Conservation (phyloP, 1,284 basidiomycete species). For the Rhizopogon hawkerae region DNA sequence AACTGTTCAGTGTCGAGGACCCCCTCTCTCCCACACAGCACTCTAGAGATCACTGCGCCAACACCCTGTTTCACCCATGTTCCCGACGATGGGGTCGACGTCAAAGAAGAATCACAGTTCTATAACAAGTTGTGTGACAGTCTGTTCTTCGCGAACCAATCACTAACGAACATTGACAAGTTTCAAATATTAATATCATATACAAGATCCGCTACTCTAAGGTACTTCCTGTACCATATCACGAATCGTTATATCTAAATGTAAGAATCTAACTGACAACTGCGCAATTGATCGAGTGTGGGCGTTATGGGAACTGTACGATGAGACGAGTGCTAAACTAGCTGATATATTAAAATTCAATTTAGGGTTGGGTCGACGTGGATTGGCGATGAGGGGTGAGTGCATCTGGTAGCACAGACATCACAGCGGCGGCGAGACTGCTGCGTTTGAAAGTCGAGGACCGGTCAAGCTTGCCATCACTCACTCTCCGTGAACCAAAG, state of each 20-base stretch:
- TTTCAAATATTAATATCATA: too few relatives aligned
- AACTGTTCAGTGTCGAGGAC: too few relatives aligned
- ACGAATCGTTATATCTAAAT: slow-evolving; percentile 15
- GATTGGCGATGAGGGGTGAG: slow-evolving; percentile 37
- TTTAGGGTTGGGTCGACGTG: slow-evolving; percentile 16
- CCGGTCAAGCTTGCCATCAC: slow-evolving; percentile 25
- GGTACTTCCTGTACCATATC: too few relatives aligned
- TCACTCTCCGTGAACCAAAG: slow-evolving; percentile 34
- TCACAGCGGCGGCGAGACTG: slow-evolving; percentile 51
- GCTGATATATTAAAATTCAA: slow-evolving; percentile 2
- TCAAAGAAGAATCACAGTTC: too few relatives aligned
- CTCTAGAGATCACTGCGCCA: too few relatives aligned
- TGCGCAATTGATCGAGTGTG: background rate
- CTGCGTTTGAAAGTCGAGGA: slow-evolving; percentile 41
- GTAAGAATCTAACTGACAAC: background rate
- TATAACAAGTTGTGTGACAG: too few relatives aligned
- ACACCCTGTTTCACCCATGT: too few relatives aligned
- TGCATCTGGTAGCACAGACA: slow-evolving; percentile 51
- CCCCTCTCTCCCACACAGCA: too few relatives aligned
- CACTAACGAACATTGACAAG: too few relatives aligned
- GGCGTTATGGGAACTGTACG: background rate
- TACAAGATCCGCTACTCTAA: too few relatives aligned
- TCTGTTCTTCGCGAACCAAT: too few relatives aligned
- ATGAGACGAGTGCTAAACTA: slow-evolving; percentile 1
- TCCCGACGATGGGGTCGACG: too few relatives aligned